phyloP scores from a whole-genome alignment of 768 basidiomycete species.

The Kwoniella pini region DNA sequence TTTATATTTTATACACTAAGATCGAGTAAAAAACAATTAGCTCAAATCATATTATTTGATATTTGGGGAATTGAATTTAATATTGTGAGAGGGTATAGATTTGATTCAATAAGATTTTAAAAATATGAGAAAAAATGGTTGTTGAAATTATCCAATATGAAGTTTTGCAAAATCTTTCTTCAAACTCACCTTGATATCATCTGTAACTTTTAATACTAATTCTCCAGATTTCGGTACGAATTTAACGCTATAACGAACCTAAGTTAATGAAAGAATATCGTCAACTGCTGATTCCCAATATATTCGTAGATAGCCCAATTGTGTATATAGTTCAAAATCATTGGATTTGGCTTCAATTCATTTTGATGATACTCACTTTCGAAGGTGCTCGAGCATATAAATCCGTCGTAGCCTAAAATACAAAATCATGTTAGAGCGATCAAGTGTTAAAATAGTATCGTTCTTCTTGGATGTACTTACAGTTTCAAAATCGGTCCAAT shows the following conservation, averaged over 20 bases:
- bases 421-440: not conserved
- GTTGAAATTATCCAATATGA: not conserved
- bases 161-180: not conserved
- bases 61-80: too few relatives aligned
- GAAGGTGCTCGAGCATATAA: conserved; percentile 78
- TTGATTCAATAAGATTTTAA: too few relatives aligned
- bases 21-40: not conserved
- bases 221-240: conserved; percentile 83
- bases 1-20: conserved; percentile 92
- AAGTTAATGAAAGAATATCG: too few relatives aligned
- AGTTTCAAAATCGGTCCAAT: conserved; percentile 54
- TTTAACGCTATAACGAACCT: conserved; percentile 91
- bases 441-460: too few relatives aligned
- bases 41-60: too few relatives aligned
- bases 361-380: conserved; percentile 62
- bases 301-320: too few relatives aligned
- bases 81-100: too few relatives aligned
- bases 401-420: conserved; percentile 70
- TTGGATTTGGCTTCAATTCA: too few relatives aligned
- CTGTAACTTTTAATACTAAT: conserved; percentile 90
- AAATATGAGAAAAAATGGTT: too few relatives aligned
- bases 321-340: too few relatives aligned
- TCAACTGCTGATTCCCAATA: too few relatives aligned
- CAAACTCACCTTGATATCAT: conserved; percentile 81
- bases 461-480: conserved; percentile 22